Evolutionary conservation across 169 alveolate species (phyloP).

Genomic region (Ichthyophthirius multifiliis): DNA sequence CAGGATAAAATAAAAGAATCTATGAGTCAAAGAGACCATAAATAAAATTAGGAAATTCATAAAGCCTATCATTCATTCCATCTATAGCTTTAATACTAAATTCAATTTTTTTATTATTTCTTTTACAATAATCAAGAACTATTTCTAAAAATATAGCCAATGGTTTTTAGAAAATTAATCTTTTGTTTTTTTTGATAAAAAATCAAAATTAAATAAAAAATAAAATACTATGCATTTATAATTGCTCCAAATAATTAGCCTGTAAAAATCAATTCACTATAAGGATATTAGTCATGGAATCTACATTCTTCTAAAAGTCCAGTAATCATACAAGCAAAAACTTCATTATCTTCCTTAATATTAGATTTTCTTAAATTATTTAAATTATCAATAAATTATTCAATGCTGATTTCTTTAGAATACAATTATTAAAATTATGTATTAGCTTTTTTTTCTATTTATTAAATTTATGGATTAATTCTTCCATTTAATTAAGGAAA

Average conservation of each 20-base stretch:
- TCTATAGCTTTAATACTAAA: conserved; percentile 80
- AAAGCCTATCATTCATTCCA: conserved; percentile 57
- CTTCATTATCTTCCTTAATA: conserved; percentile 73
- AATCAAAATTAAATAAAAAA: neutral
- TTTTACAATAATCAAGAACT: conserved; percentile 69
- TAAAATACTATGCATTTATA: conserved; percentile 46
- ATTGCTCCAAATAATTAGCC: conserved; percentile 83
- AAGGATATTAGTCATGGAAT: conserved; percentile 83
- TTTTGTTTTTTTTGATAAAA: neutral
- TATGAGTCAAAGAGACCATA: neutral
- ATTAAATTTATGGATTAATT: conserved; percentile 46
- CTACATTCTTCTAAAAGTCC: conserved; percentile 85
- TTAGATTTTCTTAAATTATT: conserved; percentile 57
- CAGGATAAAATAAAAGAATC: neutral
- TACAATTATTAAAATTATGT: conserved; percentile 72
- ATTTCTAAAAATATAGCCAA: conserved; percentile 72
- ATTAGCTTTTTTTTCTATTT: conserved; percentile 81
- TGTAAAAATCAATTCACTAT: conserved; percentile 68
- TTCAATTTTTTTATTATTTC: conserved; percentile 61
- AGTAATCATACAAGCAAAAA: conserved; percentile 87
- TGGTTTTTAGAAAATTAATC: conserved; percentile 72
- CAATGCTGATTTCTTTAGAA: conserved; percentile 63
- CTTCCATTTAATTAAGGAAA: conserved; percentile 62
- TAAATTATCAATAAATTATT: conserved; percentile 59
- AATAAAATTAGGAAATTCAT: neutral